These are phyloP conservation scores for Quercus engelmannii DNA, from an alignment of 306 rosid genomes.

Conservation along the genomic window DNA sequence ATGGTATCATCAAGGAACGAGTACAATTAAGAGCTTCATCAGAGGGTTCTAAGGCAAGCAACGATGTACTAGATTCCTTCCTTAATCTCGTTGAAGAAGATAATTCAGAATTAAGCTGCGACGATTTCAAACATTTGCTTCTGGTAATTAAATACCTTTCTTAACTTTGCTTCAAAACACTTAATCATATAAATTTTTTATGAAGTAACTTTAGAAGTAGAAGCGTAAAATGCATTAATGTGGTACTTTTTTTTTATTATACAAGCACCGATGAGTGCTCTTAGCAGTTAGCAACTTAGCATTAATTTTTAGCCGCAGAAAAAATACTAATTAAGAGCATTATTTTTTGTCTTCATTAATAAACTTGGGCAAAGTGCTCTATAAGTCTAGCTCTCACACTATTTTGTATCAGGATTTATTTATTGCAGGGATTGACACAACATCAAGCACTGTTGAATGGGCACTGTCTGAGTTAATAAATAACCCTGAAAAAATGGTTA, in stretches of 20 bases:
- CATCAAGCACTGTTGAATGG: too few species aligned
- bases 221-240: too few species aligned
- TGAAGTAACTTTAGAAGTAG: too few species aligned
- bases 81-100: neutral
- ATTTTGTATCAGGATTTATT: neutral
- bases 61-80: conserved; percentile 18
- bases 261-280: too few species aligned
- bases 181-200: too few species aligned
- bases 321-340: too few species aligned
- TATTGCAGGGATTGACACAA: too few species aligned
- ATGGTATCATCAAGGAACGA: conserved; percentile 7
- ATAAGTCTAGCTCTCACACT: neutral
- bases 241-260: neutral
- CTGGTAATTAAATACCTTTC: neutral
- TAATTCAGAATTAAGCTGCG: neutral
- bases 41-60: neutral
- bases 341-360: neutral
- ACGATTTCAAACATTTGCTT: neutral
- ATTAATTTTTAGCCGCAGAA: too few species aligned
- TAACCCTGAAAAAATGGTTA: too few species aligned
- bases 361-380: neutral
- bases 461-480: too few species aligned
- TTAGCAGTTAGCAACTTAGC: too few species aligned
- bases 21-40: neutral
- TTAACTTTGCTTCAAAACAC: neutral